Evolutionary conservation across 805 yeast species (phyloP), one percentile per base, ranked within the genome.

Genomic region (Wickerhamiella bombiphila): DNA sequence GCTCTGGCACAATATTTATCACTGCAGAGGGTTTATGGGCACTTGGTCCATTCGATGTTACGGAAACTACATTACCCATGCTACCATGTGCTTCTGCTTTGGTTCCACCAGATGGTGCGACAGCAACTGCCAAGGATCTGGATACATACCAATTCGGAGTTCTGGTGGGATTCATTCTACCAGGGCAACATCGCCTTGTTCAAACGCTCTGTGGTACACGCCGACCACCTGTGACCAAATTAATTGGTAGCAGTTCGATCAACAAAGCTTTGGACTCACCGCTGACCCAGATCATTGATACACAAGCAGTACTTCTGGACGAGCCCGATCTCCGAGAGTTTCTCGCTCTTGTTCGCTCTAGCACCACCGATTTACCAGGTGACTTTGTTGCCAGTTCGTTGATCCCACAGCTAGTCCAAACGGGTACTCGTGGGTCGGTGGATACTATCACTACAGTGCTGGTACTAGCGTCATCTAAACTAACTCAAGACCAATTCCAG

Each of bases 11-110:
- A 1, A 66, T 86, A 1, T 85, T 61, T 53, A 74, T 81, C 13
- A 77, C 70, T 38, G 68, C 65, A 22, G 52, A 64, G 13, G 94
- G 95, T 11, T 93, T 80, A 51, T 82, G 94, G 88, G 76, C 73
- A 42, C 53, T 86, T 20, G 79, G 80, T 41, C 22, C 22, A 7
- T 13, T 13, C 18, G 33, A 30, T 9, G 7, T 30, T 29, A 17
- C 9, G 17, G 32, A 9, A n/a, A 30, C 18, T 16, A 6, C 33
- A 6, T 14, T 19, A 7, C 66, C 67, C 15, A 66, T 66, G 15
- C 48, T 54, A 15, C 44, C 55, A 3, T 8, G 33, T 15, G 33
- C 33, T 7, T 16, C 20, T 13, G 20, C 20, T 57, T 1, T 68
- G 63, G 44, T 54, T 46, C 55, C 35, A 41, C 44, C 41, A 36